Percentiles rank a stretch among this genome's conserved stretches.
Evolutionary conservation across 257 asterid genomes (phyloP).

Genomic region (Ilex asprella): DNA sequence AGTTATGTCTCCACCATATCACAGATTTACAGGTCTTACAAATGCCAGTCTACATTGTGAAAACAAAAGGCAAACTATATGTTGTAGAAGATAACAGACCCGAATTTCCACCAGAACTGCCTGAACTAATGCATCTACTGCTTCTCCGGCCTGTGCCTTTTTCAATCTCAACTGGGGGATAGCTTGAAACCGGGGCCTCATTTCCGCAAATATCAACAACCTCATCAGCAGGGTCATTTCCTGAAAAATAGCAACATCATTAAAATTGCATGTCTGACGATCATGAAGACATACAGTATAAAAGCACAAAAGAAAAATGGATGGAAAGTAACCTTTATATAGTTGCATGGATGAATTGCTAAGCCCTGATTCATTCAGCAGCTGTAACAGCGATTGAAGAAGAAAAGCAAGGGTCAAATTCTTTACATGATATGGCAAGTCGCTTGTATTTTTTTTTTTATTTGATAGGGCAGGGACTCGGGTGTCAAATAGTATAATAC

Average conservation of each 20-base stretch:
- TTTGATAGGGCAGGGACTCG: neutral
- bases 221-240: slow-evolving; percentile 52
- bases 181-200: slow-evolving; percentile 74
- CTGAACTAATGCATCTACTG: slow-evolving; percentile 42
- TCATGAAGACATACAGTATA: slow-evolving; percentile 1
- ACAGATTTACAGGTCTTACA: no score
- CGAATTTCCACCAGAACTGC: slow-evolving; percentile 22
- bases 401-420: neutral
- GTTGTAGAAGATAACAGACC: slow-evolving; percentile 6
- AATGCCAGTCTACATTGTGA: no score
- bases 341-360: slow-evolving; percentile 85
- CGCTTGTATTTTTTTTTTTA: neutral
- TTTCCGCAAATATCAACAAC: slow-evolving; percentile 79
- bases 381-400: slow-evolving; percentile 39
- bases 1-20: no score
- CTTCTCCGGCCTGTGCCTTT: slow-evolving; percentile 37
- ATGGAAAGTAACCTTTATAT: slow-evolving; percentile 59
- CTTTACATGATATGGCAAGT: neutral
- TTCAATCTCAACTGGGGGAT: slow-evolving; percentile 57
- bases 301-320: slow-evolving; percentile 9
- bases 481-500: slow-evolving; percentile 22
- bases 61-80: neutral
- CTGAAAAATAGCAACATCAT: slow-evolving; percentile 24
- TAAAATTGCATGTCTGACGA: neutral
- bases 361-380: slow-evolving; percentile 75